These are phyloP conservation scores for Leishmania gerbilli DNA, from an alignment of 208 protist genomes.

Conservation along the genomic window DNA sequence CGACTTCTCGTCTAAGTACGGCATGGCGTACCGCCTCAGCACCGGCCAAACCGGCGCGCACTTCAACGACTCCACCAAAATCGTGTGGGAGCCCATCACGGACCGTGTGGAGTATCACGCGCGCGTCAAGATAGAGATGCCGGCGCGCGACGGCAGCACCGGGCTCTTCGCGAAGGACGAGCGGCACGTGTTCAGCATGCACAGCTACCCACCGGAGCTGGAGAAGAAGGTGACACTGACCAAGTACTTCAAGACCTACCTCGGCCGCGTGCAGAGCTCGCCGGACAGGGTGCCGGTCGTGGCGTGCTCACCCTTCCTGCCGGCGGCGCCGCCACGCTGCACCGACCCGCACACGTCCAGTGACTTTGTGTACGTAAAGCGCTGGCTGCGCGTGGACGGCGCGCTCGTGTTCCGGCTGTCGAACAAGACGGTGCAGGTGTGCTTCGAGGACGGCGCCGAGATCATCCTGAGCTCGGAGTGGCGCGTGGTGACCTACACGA, in stretches of 20 bases:
- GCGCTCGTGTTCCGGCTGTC: constrained; percentile 96
- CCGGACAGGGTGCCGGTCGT: constrained; percentile 67
- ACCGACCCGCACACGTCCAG: constrained; percentile 56
- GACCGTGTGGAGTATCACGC: constrained; percentile 84
- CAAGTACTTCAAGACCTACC: constrained; percentile 95
- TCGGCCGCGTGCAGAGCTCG: constrained; percentile 44
- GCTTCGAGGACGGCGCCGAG: constrained; percentile 94
- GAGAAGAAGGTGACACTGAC: constrained; percentile 97
- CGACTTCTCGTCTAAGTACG: constrained; percentile 98
- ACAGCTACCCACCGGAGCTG: constrained; percentile 77
- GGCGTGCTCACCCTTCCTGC: constrained; percentile 53
- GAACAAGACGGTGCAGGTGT: constrained; percentile 96
- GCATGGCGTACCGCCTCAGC: constrained; percentile 95
- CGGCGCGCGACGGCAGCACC: constrained; percentile 26
- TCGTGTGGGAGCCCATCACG: constrained; percentile 86
- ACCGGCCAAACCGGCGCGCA: constrained; percentile 95
- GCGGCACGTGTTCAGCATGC: constrained; percentile 73
- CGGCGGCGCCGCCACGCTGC: constrained; percentile 30
- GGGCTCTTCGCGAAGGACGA: constrained; percentile 74
- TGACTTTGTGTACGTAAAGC: constrained; percentile 94
- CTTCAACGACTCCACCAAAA: constrained; percentile 98
- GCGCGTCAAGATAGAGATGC: constrained; percentile 61
- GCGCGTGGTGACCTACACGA: constrained; percentile 89
- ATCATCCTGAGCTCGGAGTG: constrained; percentile 92
- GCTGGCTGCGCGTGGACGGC: constrained; percentile 93